A percentile compares a stretch with the other conserved stretches of the same genome.
Conservation (phyloP, 164 flowering plant species). For the Vitis riparia region DNA sequence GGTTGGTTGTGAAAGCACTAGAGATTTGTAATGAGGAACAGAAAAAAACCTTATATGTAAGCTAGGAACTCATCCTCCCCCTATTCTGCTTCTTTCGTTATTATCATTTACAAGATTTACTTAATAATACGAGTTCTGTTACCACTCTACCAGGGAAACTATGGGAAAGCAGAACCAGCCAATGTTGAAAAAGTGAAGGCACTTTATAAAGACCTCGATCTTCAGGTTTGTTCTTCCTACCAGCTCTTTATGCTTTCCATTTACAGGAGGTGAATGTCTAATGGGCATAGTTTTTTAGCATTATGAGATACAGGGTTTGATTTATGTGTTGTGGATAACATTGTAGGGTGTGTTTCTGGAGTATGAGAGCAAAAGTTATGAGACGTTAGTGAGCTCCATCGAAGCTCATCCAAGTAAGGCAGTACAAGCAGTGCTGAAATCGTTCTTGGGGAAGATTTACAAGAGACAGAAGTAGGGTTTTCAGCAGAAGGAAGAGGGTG, state of each 20-base stretch:
- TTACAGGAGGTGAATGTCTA: too few relatives aligned
- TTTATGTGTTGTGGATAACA: not conserved
- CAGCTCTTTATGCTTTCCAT: not conserved
- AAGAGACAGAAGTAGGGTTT: constrained; percentile 69
- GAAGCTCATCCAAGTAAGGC: constrained; percentile 83
- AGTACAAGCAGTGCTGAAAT: constrained; percentile 80
- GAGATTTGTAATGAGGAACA: constrained; percentile 73
- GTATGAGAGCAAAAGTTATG: constrained; percentile 64
- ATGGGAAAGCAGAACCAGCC: constrained; percentile 67
- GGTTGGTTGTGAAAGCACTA: constrained; percentile 97
- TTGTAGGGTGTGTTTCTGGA: constrained; percentile 60
- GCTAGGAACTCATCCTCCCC: constrained; percentile 6
- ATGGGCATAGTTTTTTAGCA: too few relatives aligned
- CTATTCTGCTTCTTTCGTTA: not conserved
- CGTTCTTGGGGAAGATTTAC: constrained; percentile 87
- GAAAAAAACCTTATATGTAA: constrained; percentile 67
- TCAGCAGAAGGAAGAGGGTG: not conserved
- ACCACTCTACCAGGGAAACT: constrained; percentile 63
- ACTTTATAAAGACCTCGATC: constrained; percentile 70
- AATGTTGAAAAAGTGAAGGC: constrained; percentile 78
- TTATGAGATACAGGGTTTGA: not conserved
- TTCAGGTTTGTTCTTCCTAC: constrained; percentile 50
- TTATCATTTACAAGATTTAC: not conserved
- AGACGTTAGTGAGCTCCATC: constrained; percentile 54
- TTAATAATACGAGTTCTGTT: constrained; percentile 4